Conservation (phyloP, 2,329 filamentous ascomycete species). For the Trichoderma harzianum region DNA sequence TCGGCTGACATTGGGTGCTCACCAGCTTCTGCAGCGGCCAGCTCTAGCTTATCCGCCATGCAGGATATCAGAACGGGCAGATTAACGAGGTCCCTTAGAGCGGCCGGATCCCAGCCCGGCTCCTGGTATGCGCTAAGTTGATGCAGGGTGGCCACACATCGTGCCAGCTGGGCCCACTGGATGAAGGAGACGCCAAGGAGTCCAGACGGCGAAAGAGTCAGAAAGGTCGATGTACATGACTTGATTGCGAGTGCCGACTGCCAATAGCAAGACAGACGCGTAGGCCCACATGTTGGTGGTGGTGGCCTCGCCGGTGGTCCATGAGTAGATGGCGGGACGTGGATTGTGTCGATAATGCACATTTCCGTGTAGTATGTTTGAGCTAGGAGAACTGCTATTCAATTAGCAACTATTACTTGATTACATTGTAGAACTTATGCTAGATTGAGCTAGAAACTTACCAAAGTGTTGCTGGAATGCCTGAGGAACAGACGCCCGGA, state of each 20-base stretch:
- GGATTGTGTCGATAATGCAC: neutral
- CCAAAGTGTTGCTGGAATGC: neutral
- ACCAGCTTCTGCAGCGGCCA: neutral
- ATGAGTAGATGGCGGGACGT: neutral
- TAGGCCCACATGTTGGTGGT: neutral
- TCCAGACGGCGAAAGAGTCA: neutral
- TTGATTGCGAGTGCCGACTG: neutral
- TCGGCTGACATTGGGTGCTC: neutral
- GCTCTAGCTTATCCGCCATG: neutral
- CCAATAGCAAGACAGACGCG: neutral
- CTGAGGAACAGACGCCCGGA: neutral
- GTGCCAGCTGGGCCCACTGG: neutral
- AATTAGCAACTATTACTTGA: neutral
- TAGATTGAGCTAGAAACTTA: neutral
- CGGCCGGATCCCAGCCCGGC: neutral
- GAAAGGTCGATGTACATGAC: neutral
- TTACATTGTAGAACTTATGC: neutral
- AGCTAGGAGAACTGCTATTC: neutral
- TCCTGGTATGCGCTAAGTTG: neutral
- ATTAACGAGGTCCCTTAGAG: neutral
- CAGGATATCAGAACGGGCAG: neutral
- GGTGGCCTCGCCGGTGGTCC: neutral
- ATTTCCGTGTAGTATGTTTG: neutral
- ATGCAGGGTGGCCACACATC: neutral
- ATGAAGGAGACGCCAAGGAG: neutral